Conservation (phyloP, 106 monocot species). For the Agapanthus africanus region DNA sequence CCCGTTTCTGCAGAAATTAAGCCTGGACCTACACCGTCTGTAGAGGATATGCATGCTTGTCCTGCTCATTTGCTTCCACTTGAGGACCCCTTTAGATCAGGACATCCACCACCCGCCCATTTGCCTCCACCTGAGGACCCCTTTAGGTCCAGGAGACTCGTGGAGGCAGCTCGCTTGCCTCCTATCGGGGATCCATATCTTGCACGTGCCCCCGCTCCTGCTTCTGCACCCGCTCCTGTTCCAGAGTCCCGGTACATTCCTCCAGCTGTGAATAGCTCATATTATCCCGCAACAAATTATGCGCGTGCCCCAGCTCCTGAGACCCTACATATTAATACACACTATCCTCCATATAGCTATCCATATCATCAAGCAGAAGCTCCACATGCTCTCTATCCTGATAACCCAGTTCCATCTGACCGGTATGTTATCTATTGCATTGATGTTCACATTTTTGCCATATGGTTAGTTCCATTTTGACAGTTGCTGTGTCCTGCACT, state of each 20-base stretch:
- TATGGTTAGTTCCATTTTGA: too few relatives aligned
- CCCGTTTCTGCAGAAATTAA: conserved; percentile 16
- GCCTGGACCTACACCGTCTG: conserved; percentile 1
- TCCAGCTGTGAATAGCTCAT: conserved; percentile 9
- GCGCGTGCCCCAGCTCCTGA: not conserved
- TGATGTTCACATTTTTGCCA: not conserved
- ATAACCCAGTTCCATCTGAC: conserved; percentile 2
- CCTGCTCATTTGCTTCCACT: not conserved
- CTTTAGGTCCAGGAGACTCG: not conserved
- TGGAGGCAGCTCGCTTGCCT: too few relatives aligned
- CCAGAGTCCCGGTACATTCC: conserved; percentile 10
- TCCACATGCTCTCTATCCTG: not conserved
- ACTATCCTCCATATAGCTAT: not conserved
- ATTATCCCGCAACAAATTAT: not conserved
- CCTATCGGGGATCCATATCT: conserved; percentile 2
- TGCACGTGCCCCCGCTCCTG: conserved; percentile 7
- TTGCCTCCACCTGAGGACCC: conserved; percentile 6
- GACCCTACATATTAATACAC: not conserved
- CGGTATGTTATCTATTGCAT: not conserved
- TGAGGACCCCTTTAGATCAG: conserved; percentile 14
- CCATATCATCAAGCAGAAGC: not conserved
- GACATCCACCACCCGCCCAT: conserved; percentile 6
- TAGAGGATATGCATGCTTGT: conserved; percentile 5
- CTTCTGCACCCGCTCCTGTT: too few relatives aligned
- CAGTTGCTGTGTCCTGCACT: too few relatives aligned